Evolutionary conservation across 148 eudicot species (phyloP), one percentile per base, ranked within the genome.

Genomic region (Silene latifolia): DNA sequence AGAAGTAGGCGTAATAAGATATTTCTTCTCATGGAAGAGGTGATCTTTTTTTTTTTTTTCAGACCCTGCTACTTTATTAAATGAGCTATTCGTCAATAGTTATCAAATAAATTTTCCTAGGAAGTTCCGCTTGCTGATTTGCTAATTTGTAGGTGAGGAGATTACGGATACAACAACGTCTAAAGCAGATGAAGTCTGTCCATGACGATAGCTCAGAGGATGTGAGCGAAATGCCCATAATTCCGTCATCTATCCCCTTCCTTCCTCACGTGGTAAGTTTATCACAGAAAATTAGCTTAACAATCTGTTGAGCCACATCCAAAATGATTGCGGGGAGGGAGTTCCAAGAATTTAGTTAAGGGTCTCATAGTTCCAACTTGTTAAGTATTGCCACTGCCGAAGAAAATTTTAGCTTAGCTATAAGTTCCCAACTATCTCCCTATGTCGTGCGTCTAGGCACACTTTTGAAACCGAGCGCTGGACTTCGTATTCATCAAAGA

Each of bases 21-120:
- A 20, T 94, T 94, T 80, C 97, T 94, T 77, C 97, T 94, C 72
- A 94, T 94, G 98, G 98, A 94, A 76, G 98, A 94, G 94, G 98
- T 94, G 47, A 57, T 76, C 21, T 79, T 62, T n/a, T n/a, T n/a
- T n/a, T n/a, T n/a, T n/a, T n/a, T 65, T n/a, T 63, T 60, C 56
- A 47, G 59, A 7, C 54, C 13, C 39, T 0, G 46, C 56, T 51
- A 51, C 56, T 51, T 12, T 51, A 39, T 39, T 39, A 39, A 39
- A 39, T 39, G 44, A 39, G 44, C 0, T 39, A 5, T 39, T 39
- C 44, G 6, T 39, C 44, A 39, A 39, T 51, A 12, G 5, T 68
- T 56, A 10, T 19, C 67, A 10, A 27, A 12, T 32, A 29, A 65
- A 65, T 65, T 12, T 65, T 44, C 21, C 8, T 21, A 72, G 0